Conservation (phyloP, 306 rosid genomes). For the Trifolium fragiferum region DNA sequence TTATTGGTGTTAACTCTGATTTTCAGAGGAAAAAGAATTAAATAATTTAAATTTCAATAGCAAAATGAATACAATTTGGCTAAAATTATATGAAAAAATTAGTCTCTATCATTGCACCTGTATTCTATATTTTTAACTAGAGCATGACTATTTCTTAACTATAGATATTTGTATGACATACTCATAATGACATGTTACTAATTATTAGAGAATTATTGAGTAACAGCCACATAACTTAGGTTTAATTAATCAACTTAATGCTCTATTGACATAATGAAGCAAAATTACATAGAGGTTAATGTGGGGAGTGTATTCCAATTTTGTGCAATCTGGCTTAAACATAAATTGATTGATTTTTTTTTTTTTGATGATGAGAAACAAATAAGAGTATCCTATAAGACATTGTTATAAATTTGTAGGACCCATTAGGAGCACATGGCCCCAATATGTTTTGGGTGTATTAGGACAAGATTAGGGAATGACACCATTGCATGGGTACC, state of each 20-base stretch:
- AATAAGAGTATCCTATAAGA: slow-evolving; percentile 31
- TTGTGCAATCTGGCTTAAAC: slow-evolving; percentile 46
- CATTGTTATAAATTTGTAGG: slow-evolving; percentile 67
- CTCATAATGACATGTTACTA: too few relatives aligned
- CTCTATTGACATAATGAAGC: slow-evolving; percentile 17
- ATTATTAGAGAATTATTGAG: too few relatives aligned
- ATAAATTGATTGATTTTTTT: slow-evolving; percentile 16
- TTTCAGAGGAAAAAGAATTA: too few relatives aligned
- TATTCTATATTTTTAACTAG: too few relatives aligned
- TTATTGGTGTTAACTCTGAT: too few relatives aligned
- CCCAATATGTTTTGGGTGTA: slow-evolving; percentile 74
- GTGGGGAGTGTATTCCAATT: slow-evolving; percentile 16
- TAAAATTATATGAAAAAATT: too few relatives aligned
- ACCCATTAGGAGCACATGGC: slow-evolving; percentile 65
- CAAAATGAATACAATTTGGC: too few relatives aligned
- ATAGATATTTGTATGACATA: too few relatives aligned
- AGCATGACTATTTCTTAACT: too few relatives aligned
- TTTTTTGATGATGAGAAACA: not conserved
- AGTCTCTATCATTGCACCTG: too few relatives aligned
- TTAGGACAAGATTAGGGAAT: slow-evolving; percentile 84
- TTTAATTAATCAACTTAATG: not conserved
- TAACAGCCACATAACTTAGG: not conserved
- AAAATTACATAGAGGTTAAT: slow-evolving; percentile 35
- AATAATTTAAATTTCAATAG: too few relatives aligned
- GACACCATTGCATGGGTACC: slow-evolving; percentile 68